Percentiles rank a stretch among this genome's conserved stretches.
These are phyloP conservation scores for Benincasa hispida DNA, from an alignment of 306 rosid species.

Conservation along the genomic window DNA sequence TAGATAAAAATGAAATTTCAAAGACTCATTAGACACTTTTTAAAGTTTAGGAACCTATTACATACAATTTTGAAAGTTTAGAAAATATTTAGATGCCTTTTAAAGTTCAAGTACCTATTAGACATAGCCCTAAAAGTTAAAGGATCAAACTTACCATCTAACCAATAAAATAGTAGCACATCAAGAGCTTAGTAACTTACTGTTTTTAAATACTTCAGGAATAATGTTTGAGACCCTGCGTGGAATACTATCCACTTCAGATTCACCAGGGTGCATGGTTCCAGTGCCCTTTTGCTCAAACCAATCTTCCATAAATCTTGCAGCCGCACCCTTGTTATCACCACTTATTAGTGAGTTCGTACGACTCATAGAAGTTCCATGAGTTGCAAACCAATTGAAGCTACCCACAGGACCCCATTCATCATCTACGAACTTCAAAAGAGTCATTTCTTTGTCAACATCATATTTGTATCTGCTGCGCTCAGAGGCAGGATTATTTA, in stretches of 20 bases:
- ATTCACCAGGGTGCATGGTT: slow-evolving; percentile 11
- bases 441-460: slow-evolving; percentile 87
- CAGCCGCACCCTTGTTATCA: slow-evolving; percentile 97
- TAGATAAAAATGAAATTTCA: not conserved
- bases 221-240: slow-evolving; percentile 31
- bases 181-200: slow-evolving; percentile 11
- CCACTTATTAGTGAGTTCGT: slow-evolving; percentile 77
- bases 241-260: slow-evolving; percentile 14
- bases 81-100: not conserved
- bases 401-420: slow-evolving; percentile 85
- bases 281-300: slow-evolving; percentile 29
- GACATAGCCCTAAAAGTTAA: not conserved
- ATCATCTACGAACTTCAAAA: slow-evolving; percentile 68
- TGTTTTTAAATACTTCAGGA: slow-evolving; percentile 10
- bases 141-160: not conserved
- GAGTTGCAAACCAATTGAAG: slow-evolving; percentile 96
- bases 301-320: slow-evolving; percentile 98
- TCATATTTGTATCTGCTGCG: slow-evolving; percentile 55
- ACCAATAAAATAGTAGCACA: not conserved
- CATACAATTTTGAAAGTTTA: too few species aligned
- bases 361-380: slow-evolving; percentile 96
- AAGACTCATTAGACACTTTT: too few species aligned
- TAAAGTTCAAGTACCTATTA: not conserved
- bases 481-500: slow-evolving; percentile 67
- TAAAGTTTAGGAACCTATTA: too few species aligned